phyloP scores from a whole-genome alignment of 345 rosid species.

The Eucalyptus guilfoylei region DNA sequence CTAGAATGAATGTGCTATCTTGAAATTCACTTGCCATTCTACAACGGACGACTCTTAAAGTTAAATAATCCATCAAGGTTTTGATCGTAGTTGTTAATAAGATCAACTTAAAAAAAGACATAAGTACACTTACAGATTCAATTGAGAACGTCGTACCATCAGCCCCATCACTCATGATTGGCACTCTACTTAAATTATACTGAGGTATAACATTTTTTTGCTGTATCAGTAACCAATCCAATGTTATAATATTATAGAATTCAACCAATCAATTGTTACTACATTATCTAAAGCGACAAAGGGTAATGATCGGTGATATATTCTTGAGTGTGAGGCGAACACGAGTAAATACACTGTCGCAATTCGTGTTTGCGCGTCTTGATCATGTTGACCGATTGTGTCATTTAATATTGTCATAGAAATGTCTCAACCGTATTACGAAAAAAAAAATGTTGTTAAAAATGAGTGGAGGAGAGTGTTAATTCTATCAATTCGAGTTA shows the following conservation, averaged over 20 bases:
- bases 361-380: background rate
- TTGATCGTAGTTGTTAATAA: background rate
- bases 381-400: background rate
- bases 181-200: background rate
- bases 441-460: background rate
- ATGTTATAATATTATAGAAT: background rate
- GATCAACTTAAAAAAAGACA: background rate
- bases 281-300: background rate
- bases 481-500: background rate
- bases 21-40: background rate
- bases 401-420: background rate
- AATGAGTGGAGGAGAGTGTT: background rate
- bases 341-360: background rate
- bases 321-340: background rate
- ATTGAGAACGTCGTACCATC: background rate
- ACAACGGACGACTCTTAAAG: background rate
- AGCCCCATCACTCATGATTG: background rate
- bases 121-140: background rate
- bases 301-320: background rate
- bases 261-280: background rate
- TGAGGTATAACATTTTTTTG: background rate
- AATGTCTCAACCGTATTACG: background rate
- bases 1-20: background rate
- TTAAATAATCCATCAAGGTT: background rate
- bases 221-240: background rate